Base-by-base conservation (phyloP, 345 rosid genomes). In the Murraya koenigii region DNA sequence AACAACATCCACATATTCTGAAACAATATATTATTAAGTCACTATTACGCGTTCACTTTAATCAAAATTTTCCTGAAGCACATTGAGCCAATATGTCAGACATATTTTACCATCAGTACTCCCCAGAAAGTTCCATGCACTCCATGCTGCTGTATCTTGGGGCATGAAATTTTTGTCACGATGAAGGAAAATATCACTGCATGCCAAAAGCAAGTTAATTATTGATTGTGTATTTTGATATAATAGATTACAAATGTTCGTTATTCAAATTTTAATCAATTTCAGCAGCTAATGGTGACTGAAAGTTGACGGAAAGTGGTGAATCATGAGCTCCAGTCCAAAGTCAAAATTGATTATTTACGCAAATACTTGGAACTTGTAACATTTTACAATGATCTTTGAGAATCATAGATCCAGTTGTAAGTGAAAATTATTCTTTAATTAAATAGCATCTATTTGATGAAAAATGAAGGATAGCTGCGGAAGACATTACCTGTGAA, bases 61-160 rank as follows among this genome's bases (percentile, higher is more conserved):
- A n/a, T 44, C 3, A 1, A 7, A 73, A 71, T 63, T 58, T 74
- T 91, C 99, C 99, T 95, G 98, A 77, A 95, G 96, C 75, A 89
- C 87, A 82, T 95, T 88, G 75, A 95, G 96, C 99, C 99, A 95
- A 84, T 93, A 95, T 39, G 99, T 95, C 77, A 93, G 76, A 75
- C 95, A 91, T 1, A 89, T 90, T 87, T 88, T 90, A 54, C 79
- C 85, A 38, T 89, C 86, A 0, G 85, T 82, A 76, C 86, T 90
- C 62, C 92, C 98, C n/a, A 93, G 88, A 86, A 95, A 95, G 76
- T 95, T 95, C 98, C 99, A 93, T 0, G 98, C 89, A 78, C 99
- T 88, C 97, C 99, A 93, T 0, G 98, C 97, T 75, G 92, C 92
- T 80, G 82, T 84, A 76, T 85, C 92, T 80, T 79, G 80, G 13